A percentile compares a stretch with the other conserved stretches of the same genome.
These are phyloP conservation scores for Blakeslea trispora DNA, from an alignment of 371 early-diverging fungal genomes.

Conservation along the genomic window DNA sequence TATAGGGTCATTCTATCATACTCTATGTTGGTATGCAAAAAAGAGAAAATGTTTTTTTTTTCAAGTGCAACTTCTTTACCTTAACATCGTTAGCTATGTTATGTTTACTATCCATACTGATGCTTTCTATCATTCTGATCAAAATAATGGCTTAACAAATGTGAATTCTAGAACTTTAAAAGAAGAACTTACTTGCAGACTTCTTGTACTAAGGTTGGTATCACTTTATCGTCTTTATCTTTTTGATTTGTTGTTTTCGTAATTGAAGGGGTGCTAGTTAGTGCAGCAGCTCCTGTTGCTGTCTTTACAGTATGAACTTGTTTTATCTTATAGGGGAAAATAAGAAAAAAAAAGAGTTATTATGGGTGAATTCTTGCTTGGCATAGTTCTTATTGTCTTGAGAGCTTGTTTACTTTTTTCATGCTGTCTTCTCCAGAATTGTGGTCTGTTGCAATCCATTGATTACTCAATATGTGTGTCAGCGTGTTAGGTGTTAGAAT, in stretches of 20 bases:
- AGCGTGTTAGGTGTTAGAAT: slow-evolving; percentile 35
- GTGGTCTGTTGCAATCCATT: slow-evolving; percentile 18
- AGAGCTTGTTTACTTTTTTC: slow-evolving; percentile 14
- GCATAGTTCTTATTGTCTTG: neutral
- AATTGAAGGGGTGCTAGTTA: neutral
- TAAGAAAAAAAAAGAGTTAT: neutral
- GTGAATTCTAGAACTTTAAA: neutral
- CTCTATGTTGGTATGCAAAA: neutral
- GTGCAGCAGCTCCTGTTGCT: slow-evolving; percentile 6
- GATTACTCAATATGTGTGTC: slow-evolving; percentile 26
- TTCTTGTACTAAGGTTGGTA: slow-evolving; percentile 21
- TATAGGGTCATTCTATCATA: slow-evolving; percentile 19
- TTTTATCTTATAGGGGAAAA: no score
- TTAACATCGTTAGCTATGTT: slow-evolving; percentile 18
- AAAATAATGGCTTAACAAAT: neutral
- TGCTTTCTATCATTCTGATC: slow-evolving; percentile 18
- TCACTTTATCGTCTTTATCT: slow-evolving; percentile 6
- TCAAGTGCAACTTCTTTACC: slow-evolving; percentile 6
- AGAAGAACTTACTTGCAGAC: slow-evolving; percentile 22
- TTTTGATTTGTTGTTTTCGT: no score
- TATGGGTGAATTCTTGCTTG: neutral
- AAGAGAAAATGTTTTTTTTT: neutral
- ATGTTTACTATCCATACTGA: slow-evolving; percentile 10
- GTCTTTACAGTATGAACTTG: neutral
- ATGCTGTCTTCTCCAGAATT: slow-evolving; percentile 2